Evolutionary conservation across 2,329 filamentous ascomycete genomes (phyloP).

Genomic region (Fusarium coicis): DNA sequence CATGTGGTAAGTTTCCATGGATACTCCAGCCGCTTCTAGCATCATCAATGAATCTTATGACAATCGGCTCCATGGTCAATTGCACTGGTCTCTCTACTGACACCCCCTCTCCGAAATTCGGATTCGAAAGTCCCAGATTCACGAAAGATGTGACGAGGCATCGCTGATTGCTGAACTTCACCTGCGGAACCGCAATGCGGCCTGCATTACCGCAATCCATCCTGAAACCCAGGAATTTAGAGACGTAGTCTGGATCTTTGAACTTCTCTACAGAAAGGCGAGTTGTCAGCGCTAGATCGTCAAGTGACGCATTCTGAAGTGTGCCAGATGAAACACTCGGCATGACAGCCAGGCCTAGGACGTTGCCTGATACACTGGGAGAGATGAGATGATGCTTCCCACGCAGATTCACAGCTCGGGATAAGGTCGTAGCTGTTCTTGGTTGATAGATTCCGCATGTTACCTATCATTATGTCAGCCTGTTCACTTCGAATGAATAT

Average conservation of each 20-base stretch:
- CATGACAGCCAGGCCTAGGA: neutral
- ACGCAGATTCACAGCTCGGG: neutral
- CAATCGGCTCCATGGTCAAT: neutral
- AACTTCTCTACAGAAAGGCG: neutral
- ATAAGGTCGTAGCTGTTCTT: neutral
- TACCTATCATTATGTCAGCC: rapidly evolving
- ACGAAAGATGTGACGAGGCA: neutral
- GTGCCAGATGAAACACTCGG: neutral
- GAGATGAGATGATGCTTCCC: neutral
- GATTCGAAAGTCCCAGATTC: neutral
- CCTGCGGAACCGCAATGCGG: neutral
- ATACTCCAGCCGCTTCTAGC: neutral
- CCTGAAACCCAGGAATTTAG: neutral
- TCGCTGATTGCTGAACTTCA: neutral
- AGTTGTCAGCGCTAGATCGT: rapidly evolving
- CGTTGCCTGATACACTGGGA: neutral
- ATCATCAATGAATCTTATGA: neutral
- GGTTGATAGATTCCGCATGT: neutral
- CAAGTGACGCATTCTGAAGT: rapidly evolving
- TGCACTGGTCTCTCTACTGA: neutral
- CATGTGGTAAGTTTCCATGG: neutral
- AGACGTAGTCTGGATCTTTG: neutral
- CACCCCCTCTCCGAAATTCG: rapidly evolving
- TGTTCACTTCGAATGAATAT: too few species aligned
- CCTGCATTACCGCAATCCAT: neutral